Percentiles rank a stretch among this genome's conserved stretches.
Conservation (phyloP, 257 asterid genomes). For the Primulina eburnea region DNA sequence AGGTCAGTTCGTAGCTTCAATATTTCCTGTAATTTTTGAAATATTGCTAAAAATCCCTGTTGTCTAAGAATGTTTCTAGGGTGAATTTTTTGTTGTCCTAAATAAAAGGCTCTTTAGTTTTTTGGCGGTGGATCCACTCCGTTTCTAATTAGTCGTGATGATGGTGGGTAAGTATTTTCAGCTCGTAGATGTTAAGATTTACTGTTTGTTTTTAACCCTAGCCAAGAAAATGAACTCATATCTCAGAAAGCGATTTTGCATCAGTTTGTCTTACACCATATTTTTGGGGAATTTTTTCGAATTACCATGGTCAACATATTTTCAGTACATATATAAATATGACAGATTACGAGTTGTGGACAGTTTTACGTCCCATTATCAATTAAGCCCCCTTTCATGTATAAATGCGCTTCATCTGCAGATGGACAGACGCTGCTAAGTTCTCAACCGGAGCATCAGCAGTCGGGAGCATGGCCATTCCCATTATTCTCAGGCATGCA, state of each 20-base stretch:
- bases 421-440: conserved; percentile 95
- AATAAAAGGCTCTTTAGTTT: conserved; percentile 26
- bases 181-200: neutral
- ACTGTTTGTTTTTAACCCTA: neutral
- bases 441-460: conserved; percentile 95
- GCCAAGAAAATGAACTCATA: neutral
- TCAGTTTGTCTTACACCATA: neutral
- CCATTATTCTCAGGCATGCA: conserved; percentile 87
- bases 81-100: neutral
- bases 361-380: neutral
- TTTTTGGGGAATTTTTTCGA: neutral
- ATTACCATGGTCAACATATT: neutral
- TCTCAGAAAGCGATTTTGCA: neutral
- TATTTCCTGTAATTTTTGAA: neutral
- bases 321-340: neutral
- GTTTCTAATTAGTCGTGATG: conserved; percentile 87
- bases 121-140: conserved; percentile 97
- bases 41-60: neutral
- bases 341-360: neutral
- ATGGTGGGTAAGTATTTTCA: conserved; percentile 77
- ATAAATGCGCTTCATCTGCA: conserved; percentile 16
- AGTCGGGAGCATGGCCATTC: conserved; percentile 94
- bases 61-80: neutral
- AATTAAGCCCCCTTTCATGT: neutral
- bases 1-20: conserved; percentile 46